phyloP scores from a whole-genome alignment of 768 basidiomycete genomes.

The Mycena rosella region DNA sequence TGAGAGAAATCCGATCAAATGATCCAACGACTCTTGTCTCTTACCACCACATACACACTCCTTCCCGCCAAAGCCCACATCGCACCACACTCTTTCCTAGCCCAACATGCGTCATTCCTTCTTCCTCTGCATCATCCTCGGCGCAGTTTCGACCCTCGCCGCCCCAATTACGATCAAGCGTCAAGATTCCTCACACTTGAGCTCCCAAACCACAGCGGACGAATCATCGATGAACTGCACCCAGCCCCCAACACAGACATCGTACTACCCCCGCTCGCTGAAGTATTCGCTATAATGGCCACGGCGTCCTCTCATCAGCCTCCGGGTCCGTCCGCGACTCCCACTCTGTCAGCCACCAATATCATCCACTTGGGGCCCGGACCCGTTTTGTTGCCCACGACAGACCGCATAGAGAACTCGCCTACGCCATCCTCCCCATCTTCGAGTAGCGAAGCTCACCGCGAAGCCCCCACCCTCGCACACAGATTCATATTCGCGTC shows the following conservation, averaged over 20 bases:
- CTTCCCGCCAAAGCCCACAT: slow-evolving; percentile 22
- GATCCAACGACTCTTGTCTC: slow-evolving; percentile 1
- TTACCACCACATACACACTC: slow-evolving; percentile 24
- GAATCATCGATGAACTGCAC: slow-evolving; percentile 2
- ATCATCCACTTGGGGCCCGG: slow-evolving; percentile 22
- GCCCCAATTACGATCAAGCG: slow-evolving; percentile 18
- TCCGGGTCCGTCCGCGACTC: slow-evolving; percentile 12
- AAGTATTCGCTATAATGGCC: slow-evolving; percentile 33
- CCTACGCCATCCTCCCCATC: slow-evolving; percentile 22
- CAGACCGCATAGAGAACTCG: slow-evolving; percentile 3
- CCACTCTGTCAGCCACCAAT: slow-evolving; percentile 20
- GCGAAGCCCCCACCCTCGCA: neutral
- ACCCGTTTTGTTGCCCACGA: slow-evolving; percentile 19
- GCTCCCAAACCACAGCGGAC: slow-evolving; percentile 14
- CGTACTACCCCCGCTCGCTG: slow-evolving; percentile 20
- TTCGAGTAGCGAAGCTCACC: neutral
- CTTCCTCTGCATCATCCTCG: slow-evolving; percentile 21
- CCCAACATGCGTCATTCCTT: slow-evolving; percentile 30
- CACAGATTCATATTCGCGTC: slow-evolving; percentile 28
- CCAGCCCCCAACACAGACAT: slow-evolving; percentile 6
- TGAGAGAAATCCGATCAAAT: neutral
- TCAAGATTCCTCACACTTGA: slow-evolving; percentile 12
- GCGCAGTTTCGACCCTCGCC: slow-evolving; percentile 24
- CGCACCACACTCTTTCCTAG: slow-evolving; percentile 27
- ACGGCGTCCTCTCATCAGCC: slow-evolving; percentile 5